Evolutionary conservation across 1,139 yeast genomes (phyloP).

Genomic region (Yamadazyma triangularis): DNA sequence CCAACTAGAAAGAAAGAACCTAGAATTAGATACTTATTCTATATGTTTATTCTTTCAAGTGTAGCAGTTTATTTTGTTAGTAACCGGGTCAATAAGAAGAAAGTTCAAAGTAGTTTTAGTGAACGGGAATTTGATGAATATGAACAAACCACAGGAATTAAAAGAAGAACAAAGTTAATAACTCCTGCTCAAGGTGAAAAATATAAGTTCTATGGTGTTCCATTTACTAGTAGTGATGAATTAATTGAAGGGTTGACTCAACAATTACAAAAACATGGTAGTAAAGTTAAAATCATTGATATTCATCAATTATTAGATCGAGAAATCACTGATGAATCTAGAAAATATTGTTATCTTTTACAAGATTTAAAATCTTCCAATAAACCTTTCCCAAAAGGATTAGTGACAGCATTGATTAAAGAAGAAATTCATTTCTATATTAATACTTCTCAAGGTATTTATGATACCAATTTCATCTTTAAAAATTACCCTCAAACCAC

Average conservation of each 20-base stretch:
- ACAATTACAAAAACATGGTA: conserved; percentile 13
- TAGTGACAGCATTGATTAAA: conserved; percentile 53
- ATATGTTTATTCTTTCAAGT: conserved; percentile 48
- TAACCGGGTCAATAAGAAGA: conserved; percentile 46
- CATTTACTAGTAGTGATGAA: conserved; percentile 26
- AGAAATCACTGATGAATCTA: conserved; percentile 38
- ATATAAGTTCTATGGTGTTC: conserved; percentile 42
- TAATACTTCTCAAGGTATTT: conserved; percentile 39
- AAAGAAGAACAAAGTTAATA: conserved; percentile 48
- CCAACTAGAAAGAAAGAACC: conserved; percentile 24
- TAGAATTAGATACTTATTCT: conserved; percentile 44
- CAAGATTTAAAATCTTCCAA: conserved; percentile 32
- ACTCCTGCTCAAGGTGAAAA: conserved; percentile 20
- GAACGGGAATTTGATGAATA: conserved; percentile 57
- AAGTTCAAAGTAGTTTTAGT: conserved; percentile 45
- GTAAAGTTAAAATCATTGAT: conserved; percentile 45
- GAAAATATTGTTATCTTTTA: conserved; percentile 37
- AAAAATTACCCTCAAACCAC: conserved; percentile 55
- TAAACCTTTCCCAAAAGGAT: conserved; percentile 51
- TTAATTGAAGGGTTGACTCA: conserved; percentile 16
- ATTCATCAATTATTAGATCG: conserved; percentile 40
- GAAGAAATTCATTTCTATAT: conserved; percentile 38
- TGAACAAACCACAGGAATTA: conserved; percentile 49
- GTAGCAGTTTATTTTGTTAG: conserved; percentile 52
- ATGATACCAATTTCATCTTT: conserved; percentile 42